Evolutionary conservation across 352 stramenopile genomes (phyloP).

Genomic region (Hyphochytrium catenoides): DNA sequence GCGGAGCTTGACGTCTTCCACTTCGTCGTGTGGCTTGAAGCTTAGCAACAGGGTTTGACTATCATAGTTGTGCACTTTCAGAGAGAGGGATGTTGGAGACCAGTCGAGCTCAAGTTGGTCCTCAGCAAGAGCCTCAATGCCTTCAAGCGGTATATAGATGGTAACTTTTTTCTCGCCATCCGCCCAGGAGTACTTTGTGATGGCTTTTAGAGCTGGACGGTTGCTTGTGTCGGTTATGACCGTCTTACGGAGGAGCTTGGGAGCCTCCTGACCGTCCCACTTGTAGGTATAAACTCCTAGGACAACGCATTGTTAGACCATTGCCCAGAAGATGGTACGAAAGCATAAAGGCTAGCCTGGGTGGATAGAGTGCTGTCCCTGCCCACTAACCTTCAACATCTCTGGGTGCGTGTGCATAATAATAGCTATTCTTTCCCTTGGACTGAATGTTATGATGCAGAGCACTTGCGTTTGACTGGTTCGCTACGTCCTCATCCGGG

Average conservation of each 20-base stretch:
- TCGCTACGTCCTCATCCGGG: too few relatives aligned
- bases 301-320: too few relatives aligned
- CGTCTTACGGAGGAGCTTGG: too few relatives aligned
- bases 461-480: too few relatives aligned
- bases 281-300: too few relatives aligned
- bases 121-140: constrained; percentile 27
- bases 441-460: constrained; percentile 31
- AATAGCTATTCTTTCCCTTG: constrained; percentile 56
- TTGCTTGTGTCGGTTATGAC: too few relatives aligned
- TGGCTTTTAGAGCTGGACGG: constrained; percentile 13
- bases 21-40: constrained; percentile 41
- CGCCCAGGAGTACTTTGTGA: constrained; percentile 49
- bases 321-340: too few relatives aligned
- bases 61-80: constrained; percentile 31
- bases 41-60: constrained; percentile 27
- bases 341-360: too few relatives aligned
- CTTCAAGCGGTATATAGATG: constrained; percentile 36
- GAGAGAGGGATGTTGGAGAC: constrained; percentile 21
- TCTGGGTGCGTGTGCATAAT: constrained; percentile 32
- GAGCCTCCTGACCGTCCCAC: too few relatives aligned
- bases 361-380: too few relatives aligned
- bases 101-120: constrained; percentile 38
- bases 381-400: too few relatives aligned
- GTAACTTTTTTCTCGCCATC: constrained; percentile 50
- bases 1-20: constrained; percentile 42